Percentiles rank a stretch among this genome's conserved stretches.
Conservation (phyloP, 75 land plant species). For the Picea sitchensis region DNA sequence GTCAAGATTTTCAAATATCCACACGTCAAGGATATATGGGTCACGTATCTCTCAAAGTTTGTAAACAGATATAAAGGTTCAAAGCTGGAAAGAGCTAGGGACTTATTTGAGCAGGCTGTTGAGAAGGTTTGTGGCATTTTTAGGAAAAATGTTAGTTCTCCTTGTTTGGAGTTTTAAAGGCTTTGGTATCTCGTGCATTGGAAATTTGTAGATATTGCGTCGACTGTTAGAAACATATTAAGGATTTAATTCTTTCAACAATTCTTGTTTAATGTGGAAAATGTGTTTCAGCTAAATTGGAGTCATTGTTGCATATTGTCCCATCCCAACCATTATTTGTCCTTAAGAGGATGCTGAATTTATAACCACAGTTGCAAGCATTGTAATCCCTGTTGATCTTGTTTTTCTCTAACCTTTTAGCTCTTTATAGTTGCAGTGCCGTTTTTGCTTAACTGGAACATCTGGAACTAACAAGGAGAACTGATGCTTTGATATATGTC, state of each 20-base stretch:
- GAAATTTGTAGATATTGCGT: background rate
- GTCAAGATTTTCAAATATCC: slow-evolving; percentile 97
- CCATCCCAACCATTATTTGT: background rate
- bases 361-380: background rate
- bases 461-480: background rate
- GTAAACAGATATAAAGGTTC: slow-evolving; percentile 83
- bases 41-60: slow-evolving; percentile 87
- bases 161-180: background rate
- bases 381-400: background rate
- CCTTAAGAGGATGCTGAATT: background rate
- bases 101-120: slow-evolving; percentile 90
- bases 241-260: background rate
- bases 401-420: background rate
- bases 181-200: background rate
- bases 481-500: background rate
- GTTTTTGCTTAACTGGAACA: background rate
- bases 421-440: background rate
- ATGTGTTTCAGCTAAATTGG: background rate
- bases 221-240: background rate
- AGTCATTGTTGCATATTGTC: background rate
- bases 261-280: background rate
- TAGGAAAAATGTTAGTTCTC: too few species aligned
- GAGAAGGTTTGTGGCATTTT: slow-evolving; percentile 46
- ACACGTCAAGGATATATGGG: slow-evolving; percentile 95
- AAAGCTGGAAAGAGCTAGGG: slow-evolving; percentile 89